Evolutionary conservation across 129 eudicot genomes (phyloP).

Genomic region (Smallanthus sonchifolius): DNA sequence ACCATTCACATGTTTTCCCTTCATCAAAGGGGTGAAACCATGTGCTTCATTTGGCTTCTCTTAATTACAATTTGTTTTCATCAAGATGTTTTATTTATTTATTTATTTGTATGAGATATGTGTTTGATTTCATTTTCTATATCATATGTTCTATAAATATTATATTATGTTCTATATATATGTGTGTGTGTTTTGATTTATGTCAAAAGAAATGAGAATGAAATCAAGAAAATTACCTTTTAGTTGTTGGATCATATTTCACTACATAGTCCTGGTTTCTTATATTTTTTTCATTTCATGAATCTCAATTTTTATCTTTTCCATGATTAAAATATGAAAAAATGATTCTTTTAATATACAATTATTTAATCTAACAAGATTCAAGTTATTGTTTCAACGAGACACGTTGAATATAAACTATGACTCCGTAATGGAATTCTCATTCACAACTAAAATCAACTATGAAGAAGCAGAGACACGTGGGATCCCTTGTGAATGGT

Average conservation of each 20-base stretch:
- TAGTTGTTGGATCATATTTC: too few species aligned
- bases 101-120: neutral
- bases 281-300: neutral
- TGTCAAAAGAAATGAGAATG: too few species aligned
- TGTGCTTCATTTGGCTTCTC: constrained; percentile 38
- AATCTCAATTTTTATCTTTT: neutral
- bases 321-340: neutral
- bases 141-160: too few species aligned
- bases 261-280: too few species aligned
- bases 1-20: constrained; percentile 69
- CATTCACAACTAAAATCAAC: constrained; percentile 17
- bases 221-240: too few species aligned
- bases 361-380: neutral
- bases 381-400: neutral
- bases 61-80: neutral
- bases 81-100: neutral
- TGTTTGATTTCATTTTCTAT: neutral
- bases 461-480: constrained; percentile 9
- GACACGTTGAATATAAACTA: neutral
- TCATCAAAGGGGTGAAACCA: constrained; percentile 63
- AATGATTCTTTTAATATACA: neutral
- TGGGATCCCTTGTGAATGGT: constrained; percentile 5
- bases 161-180: too few species aligned
- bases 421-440: neutral
- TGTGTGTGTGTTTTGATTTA: too few species aligned